Base-by-base conservation (phyloP, 2,329 filamentous ascomycete genomes). In the Diaporthe helianthi region DNA sequence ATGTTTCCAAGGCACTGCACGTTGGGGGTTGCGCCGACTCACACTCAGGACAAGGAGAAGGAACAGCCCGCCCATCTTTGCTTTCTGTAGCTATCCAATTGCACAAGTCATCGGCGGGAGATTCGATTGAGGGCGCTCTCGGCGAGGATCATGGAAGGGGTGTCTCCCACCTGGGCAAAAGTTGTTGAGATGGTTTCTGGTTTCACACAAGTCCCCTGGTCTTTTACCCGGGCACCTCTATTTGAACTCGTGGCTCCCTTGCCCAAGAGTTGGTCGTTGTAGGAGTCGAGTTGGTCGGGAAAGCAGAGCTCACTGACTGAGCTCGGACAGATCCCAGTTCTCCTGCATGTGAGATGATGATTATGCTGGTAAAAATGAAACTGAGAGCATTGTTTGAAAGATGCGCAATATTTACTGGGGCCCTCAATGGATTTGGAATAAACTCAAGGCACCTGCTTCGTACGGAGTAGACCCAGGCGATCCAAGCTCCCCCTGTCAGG, bases 1-100 rank as follows among this genome's bases (percentile, higher is more conserved):
- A 61, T 49, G 64, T 33, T 33, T 31, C 61, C 58, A 12, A 7
- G 36, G 29, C 33, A 22, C 22, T 17, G 22, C 33, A 68, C 15
- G 24, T 65, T 55, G 65, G 65, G 47, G 71, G 74, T 64, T 75
- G 78, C 77, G 73, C 76, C 33, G 44, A n/a, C 70, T 69, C 55
- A 72, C 71, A 60, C 71, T 80, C 71, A 79, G 73, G 70, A 78
- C 76, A 47, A 80, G 75, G 41, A 80, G 75, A 64, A 80, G 71
- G 38, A 80, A 74, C 24, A 80, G 71, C 69, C 79, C 77, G 61
- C 77, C 74, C 73, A 76, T 76, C 44, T 65, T 71, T 53, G 55
- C 55, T 46, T 70, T 58, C 33, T 51, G 51, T 60, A 41, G 22
- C 64, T 60, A 58, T 24, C 47, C 33, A 24, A 52, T 38, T 60